A percentile compares a stretch with the other conserved stretches of the same genome.
These are phyloP conservation scores for Albophoma yamanashiensis DNA, from an alignment of 2,329 filamentous ascomycete species.

Conservation along the genomic window DNA sequence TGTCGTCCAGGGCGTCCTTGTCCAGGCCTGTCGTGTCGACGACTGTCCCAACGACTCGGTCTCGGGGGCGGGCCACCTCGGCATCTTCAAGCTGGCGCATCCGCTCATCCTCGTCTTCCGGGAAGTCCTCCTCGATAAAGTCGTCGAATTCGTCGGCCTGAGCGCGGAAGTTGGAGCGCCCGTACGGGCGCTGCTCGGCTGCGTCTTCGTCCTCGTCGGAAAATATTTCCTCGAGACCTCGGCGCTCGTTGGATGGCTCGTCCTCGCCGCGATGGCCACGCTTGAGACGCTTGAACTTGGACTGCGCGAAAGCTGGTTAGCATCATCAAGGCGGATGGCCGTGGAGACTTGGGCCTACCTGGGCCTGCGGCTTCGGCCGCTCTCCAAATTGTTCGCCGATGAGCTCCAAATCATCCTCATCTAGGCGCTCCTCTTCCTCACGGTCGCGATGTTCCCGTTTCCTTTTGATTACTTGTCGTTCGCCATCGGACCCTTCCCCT, in stretches of 20 bases:
- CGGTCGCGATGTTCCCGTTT: slow-evolving; percentile 70
- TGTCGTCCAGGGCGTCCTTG: slow-evolving; percentile 87
- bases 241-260: slow-evolving; percentile 51
- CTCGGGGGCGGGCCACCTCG: slow-evolving; percentile 74
- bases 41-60: slow-evolving; percentile 56
- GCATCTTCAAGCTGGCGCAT: slow-evolving; percentile 71
- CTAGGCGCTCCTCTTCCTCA: slow-evolving; percentile 78
- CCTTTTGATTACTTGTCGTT: slow-evolving; percentile 48
- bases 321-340: background rate
- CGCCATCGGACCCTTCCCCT: slow-evolving; percentile 51
- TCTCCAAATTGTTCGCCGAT: slow-evolving; percentile 74
- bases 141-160: slow-evolving; percentile 77
- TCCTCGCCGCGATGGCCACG: slow-evolving; percentile 73
- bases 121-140: slow-evolving; percentile 95
- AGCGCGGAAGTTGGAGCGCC: slow-evolving; percentile 43
- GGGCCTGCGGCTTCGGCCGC: slow-evolving; percentile 48
- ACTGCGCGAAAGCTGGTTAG: slow-evolving; percentile 35
- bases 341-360: slow-evolving; percentile 46
- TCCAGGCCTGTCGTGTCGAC: slow-evolving; percentile 79
- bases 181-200: slow-evolving; percentile 40
- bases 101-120: slow-evolving; percentile 72
- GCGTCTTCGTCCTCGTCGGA: slow-evolving; percentile 84
- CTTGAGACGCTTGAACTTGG: slow-evolving; percentile 94
- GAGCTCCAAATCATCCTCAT: slow-evolving; percentile 92
- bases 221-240: slow-evolving; percentile 85